Evolutionary conservation across 1,284 basidiomycete genomes (phyloP).

Genomic region (Amylostereum areolatum): DNA sequence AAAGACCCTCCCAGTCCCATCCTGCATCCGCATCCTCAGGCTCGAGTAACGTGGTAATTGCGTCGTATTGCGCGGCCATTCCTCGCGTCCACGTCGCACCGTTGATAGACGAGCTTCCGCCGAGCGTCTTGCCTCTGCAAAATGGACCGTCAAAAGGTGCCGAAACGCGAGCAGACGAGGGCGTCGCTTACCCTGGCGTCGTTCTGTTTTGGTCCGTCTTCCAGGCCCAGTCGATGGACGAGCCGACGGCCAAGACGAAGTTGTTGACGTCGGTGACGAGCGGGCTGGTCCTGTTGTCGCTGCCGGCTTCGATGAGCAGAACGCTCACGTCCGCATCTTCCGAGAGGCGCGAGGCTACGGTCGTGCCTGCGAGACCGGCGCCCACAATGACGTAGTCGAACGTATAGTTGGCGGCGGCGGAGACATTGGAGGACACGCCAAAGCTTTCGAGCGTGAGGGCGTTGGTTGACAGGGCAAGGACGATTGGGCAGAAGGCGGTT

Average conservation of each 20-base stretch:
- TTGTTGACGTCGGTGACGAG: constrained; percentile 43
- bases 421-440: neutral
- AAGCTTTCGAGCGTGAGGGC: neutral
- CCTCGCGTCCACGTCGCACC: constrained; percentile 2
- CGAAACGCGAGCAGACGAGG: neutral
- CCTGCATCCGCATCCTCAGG: constrained; percentile 27
- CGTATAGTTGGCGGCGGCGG: constrained; percentile 19
- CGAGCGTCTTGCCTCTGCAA: constrained; percentile 3
- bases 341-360: constrained; percentile 54
- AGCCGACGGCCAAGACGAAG: constrained; percentile 41
- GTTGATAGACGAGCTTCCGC: constrained; percentile 3
- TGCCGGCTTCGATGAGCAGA: constrained; percentile 55
- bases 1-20: constrained; percentile 55
- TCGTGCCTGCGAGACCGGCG: constrained; percentile 56
- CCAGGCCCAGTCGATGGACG: constrained; percentile 45
- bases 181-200: constrained; percentile 42
- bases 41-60: neutral
- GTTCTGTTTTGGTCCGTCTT: constrained; percentile 37
- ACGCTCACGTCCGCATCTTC: constrained; percentile 48
- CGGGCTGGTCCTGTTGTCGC: constrained; percentile 40
- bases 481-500: too few relatives aligned
- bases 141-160: neutral
- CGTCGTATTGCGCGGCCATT: constrained; percentile 2
- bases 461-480: neutral
- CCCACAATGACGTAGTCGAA: constrained; percentile 70